Evolutionary conservation across 441 rosid species (phyloP).

Genomic region (Arabidopsis hybrid): DNA sequence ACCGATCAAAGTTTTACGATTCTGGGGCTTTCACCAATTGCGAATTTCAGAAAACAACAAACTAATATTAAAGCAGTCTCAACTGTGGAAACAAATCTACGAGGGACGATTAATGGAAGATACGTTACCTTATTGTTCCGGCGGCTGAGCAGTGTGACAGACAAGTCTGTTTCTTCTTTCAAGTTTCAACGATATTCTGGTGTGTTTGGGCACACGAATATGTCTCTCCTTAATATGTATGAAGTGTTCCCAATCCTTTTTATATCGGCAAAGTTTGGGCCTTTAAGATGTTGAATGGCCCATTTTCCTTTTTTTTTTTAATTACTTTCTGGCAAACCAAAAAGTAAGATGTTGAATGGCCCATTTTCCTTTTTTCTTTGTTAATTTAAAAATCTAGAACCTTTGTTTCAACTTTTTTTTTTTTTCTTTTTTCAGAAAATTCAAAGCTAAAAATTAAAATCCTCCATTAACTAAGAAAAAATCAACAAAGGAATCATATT

Average conservation of each 20-base stretch:
- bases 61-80: neutral
- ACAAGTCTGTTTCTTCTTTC: slow-evolving; percentile 20
- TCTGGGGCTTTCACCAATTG: slow-evolving; percentile 10
- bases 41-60: neutral
- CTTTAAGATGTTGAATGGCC: too few species aligned
- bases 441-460: neutral
- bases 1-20: neutral
- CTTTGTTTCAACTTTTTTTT: neutral
- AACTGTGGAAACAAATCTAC: neutral
- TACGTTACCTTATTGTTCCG: slow-evolving; percentile 31
- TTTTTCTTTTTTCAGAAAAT: neutral
- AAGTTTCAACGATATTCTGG: slow-evolving; percentile 4
- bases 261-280: neutral
- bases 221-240: neutral
- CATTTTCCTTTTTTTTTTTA: neutral
- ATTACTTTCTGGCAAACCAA: too few species aligned
- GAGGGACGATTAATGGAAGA: slow-evolving; percentile 6
- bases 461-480: too few species aligned
- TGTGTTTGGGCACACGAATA: slow-evolving; percentile 30
- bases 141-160: slow-evolving; percentile 29
- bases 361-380: too few species aligned
- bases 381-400: neutral
- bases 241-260: neutral
- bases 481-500: neutral
- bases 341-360: too few species aligned